Evolutionary conservation across 2,329 filamentous ascomycete genomes (phyloP).

Genomic region (Nemania sp.): DNA sequence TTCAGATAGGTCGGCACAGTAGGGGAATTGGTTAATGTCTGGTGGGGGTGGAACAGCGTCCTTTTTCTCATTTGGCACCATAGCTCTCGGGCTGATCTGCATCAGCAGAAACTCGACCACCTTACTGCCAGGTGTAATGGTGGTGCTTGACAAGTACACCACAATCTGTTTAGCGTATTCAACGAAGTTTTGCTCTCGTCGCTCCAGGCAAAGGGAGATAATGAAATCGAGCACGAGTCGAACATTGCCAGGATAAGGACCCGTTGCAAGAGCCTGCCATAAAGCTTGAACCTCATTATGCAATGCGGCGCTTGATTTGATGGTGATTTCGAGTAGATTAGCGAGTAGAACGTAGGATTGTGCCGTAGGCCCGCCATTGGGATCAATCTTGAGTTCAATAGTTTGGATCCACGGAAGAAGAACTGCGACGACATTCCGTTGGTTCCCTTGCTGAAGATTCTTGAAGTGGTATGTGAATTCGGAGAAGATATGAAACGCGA

Average conservation of each 20-base stretch:
- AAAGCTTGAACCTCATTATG: slow-evolving; percentile 98
- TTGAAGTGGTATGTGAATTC: slow-evolving; percentile 96
- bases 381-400: slow-evolving; percentile 91
- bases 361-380: slow-evolving; percentile 89
- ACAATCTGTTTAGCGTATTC: slow-evolving; percentile 98
- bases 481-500: slow-evolving; percentile 94
- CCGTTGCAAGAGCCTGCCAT: slow-evolving; percentile 95
- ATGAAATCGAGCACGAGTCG: slow-evolving; percentile 96
- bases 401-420: slow-evolving; percentile 97
- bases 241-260: slow-evolving; percentile 92
- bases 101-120: slow-evolving; percentile 93
- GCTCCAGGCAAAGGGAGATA: slow-evolving; percentile 91
- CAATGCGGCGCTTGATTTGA: slow-evolving; percentile 85
- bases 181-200: slow-evolving; percentile 97
- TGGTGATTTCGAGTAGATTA: slow-evolving; percentile 96
- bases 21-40: slow-evolving; percentile 81
- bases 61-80: slow-evolving; percentile 90
- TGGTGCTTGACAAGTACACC: slow-evolving; percentile 89
- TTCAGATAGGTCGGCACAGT: slow-evolving; percentile 85
- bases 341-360: slow-evolving; percentile 94
- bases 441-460: slow-evolving; percentile 81
- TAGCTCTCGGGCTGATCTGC: slow-evolving; percentile 94
- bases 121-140: slow-evolving; percentile 80
- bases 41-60: slow-evolving; percentile 75
- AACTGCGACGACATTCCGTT: slow-evolving; percentile 93